phyloP scores from a whole-genome alignment of 306 rosid species.

The Ziziphus jujuba region DNA sequence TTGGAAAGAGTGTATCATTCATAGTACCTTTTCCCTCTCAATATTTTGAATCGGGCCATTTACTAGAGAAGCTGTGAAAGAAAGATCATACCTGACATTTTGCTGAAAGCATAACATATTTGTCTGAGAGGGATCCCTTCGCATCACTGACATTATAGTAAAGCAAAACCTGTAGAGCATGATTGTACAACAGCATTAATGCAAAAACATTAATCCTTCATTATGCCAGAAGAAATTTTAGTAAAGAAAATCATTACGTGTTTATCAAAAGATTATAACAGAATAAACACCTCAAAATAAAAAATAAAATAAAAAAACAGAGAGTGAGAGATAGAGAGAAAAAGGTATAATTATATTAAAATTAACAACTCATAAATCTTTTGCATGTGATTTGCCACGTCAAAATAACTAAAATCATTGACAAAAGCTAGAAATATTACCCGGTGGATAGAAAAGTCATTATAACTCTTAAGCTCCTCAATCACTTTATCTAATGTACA shows the following conservation, averaged over 20 bases:
- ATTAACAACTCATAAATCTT: not conserved
- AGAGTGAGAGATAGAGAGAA: not conserved
- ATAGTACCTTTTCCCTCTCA: not conserved
- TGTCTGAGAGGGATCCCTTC: slow-evolving; percentile 74
- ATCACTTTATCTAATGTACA: slow-evolving; percentile 85
- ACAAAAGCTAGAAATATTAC: slow-evolving; percentile 38
- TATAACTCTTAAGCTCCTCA: slow-evolving; percentile 77
- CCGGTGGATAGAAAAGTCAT: slow-evolving; percentile 89
- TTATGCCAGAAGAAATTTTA: no score
- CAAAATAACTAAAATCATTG: not conserved
- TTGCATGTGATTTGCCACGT: not conserved
- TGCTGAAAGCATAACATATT: slow-evolving; percentile 78
- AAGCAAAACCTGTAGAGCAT: slow-evolving; percentile 63
- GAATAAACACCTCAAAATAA: no score
- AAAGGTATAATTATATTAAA: not conserved
- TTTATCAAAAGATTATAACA: no score
- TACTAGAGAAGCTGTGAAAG: not conserved
- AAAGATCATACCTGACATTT: slow-evolving; percentile 76
- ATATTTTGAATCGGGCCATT: slow-evolving; percentile 19
- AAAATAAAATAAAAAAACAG: not conserved
- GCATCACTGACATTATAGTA: slow-evolving; percentile 58
- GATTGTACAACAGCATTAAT: no score
- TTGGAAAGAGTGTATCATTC: slow-evolving; percentile 15
- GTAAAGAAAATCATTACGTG: no score
- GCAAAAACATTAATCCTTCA: no score